Conservation (phyloP, 1,139 yeast species). For the Yamadazyma sp. region DNA sequence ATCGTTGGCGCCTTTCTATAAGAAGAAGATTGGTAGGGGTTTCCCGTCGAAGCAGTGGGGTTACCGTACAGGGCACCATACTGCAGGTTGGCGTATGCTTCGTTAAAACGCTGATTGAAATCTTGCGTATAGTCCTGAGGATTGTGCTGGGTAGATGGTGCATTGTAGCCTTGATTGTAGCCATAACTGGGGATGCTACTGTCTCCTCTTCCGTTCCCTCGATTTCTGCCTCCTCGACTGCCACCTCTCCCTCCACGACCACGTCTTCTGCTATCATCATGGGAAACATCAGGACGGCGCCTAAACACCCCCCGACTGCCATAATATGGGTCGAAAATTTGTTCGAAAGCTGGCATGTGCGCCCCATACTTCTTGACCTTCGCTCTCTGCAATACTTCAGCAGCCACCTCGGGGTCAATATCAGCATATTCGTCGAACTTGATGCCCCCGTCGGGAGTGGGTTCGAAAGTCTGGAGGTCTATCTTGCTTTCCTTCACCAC, state of each 20-base stretch:
- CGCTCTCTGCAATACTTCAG: slow-evolving; percentile 42
- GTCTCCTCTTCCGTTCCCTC: not conserved
- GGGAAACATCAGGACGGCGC: not conserved
- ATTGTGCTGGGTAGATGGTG: not conserved
- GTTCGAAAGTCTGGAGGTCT: slow-evolving; percentile 74
- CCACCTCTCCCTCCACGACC: not conserved
- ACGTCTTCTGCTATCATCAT: no score
- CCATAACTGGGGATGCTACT: not conserved
- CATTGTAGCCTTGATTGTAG: not conserved
- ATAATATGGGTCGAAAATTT: slow-evolving; percentile 7
- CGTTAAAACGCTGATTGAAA: not conserved
- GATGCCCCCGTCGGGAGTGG: slow-evolving; percentile 65
- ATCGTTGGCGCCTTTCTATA: slow-evolving; percentile 6
- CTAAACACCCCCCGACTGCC: not conserved
- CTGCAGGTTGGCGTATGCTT: not conserved
- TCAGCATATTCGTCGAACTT: slow-evolving; percentile 81
- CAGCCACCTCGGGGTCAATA: slow-evolving; percentile 64
- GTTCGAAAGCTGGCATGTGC: slow-evolving; percentile 13
- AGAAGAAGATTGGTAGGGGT: slow-evolving; percentile 3
- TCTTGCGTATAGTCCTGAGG: not conserved
- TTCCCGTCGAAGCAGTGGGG: no score
- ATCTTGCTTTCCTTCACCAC: slow-evolving; percentile 60
- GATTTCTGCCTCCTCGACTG: slow-evolving; percentile 1
- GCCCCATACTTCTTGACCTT: slow-evolving; percentile 28
- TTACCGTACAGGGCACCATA: slow-evolving; percentile 2